A percentile compares a stretch with the other conserved stretches of the same genome.
phyloP scores from a whole-genome alignment of 805 yeast species.

The Yarrowia hollandica region DNA sequence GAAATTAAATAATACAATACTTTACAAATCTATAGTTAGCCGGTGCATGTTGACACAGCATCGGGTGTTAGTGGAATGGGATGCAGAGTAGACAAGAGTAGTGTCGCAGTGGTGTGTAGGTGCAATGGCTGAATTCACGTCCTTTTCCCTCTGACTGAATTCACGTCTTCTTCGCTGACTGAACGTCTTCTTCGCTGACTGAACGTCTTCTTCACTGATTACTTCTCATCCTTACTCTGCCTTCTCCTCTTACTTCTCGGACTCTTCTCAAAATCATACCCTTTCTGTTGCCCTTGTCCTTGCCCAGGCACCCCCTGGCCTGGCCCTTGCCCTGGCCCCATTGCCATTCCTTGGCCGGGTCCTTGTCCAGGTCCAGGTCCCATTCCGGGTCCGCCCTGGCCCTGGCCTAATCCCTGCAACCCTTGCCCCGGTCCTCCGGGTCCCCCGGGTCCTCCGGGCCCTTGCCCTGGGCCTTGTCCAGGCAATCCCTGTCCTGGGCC shows the following conservation, averaged over 20 bases:
- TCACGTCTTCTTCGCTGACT: too few species aligned
- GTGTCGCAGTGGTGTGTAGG: too few species aligned
- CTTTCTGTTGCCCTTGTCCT: neutral
- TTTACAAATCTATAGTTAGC: slow-evolving; percentile 26
- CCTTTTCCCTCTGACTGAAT: too few species aligned
- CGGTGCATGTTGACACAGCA: neutral
- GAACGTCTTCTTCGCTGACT: too few species aligned
- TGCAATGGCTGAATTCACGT: too few species aligned
- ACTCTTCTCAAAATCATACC: slow-evolving; percentile 17
- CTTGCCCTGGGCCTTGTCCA: slow-evolving; percentile 29
- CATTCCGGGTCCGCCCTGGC: neutral
- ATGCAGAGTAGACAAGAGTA: too few species aligned
- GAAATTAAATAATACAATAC: slow-evolving; percentile 26
- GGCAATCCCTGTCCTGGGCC: slow-evolving; percentile 3
- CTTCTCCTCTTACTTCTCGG: slow-evolving; percentile 5
- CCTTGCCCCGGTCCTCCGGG: slow-evolving; percentile 18
- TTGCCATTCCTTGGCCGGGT: neutral
- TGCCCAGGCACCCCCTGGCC: too few species aligned
- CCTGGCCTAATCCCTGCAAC: too few species aligned
- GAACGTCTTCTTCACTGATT: too few species aligned
- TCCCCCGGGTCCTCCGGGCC: slow-evolving; percentile 3
- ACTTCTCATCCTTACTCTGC: slow-evolving; percentile 25
- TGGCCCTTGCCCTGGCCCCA: neutral
- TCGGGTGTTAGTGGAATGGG: neutral
- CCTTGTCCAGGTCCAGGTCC: too few species aligned